A percentile compares a stretch with the other conserved stretches of the same genome.
Conservation (phyloP, 1,284 basidiomycete species). For the Rhodotorula sp. region DNA sequence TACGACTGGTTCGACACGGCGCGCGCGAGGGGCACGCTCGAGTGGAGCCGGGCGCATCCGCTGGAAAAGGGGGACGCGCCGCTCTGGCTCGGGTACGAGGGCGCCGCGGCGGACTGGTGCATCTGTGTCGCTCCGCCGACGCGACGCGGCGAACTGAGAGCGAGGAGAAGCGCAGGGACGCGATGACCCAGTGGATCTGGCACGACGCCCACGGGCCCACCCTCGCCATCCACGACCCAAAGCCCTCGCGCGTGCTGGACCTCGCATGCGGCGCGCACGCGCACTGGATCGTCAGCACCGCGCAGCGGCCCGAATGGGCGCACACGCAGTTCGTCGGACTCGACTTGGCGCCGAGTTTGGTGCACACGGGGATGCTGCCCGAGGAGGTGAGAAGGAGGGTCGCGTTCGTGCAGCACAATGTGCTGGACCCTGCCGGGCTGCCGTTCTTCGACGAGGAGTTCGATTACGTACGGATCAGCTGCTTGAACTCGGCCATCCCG, state of each 20-base stretch:
- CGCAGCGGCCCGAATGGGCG: not conserved
- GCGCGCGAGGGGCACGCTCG: not conserved
- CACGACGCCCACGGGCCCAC: not conserved
- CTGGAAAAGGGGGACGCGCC: not conserved
- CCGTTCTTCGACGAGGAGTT: slow-evolving; percentile 1
- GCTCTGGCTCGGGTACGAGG: not conserved
- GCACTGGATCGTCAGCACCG: not conserved
- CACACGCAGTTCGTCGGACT: slow-evolving; percentile 3
- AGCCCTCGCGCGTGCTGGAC: slow-evolving; percentile 3
- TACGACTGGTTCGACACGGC: slow-evolving; percentile 2
- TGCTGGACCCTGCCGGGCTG: not conserved
- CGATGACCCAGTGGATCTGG: not conserved
- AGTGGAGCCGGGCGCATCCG: not conserved
- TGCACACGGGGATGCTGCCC: not conserved
- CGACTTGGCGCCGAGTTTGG: slow-evolving; percentile 2
- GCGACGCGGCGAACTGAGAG: not conserved
- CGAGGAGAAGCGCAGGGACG: not conserved
- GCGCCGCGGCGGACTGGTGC: not conserved
- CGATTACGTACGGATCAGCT: not conserved
- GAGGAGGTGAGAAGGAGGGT: not conserved
- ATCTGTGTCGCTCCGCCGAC: too few relatives aligned
- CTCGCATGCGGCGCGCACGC: slow-evolving; percentile 3
- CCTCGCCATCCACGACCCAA: not conserved
- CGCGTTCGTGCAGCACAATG: not conserved
- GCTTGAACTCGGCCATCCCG: not conserved